phyloP scores from a whole-genome alignment of 805 yeast genomes.

The Ogataea kodamae region DNA sequence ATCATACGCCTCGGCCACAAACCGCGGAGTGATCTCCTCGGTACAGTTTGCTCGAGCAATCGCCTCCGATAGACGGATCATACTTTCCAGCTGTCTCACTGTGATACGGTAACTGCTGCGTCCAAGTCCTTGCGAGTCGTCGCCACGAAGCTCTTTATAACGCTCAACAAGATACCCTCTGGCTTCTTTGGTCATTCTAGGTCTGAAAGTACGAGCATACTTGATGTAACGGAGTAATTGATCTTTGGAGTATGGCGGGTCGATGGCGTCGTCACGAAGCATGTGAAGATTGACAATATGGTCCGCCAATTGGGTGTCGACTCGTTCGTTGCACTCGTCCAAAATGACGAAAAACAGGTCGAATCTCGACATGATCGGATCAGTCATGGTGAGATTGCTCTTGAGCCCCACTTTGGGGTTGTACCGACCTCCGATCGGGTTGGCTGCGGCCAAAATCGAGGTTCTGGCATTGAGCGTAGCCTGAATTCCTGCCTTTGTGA shows the following conservation, averaged over 20 bases:
- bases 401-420: slow-evolving; percentile 81
- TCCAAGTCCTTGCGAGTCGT: slow-evolving; percentile 86
- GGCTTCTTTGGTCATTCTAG: slow-evolving; percentile 78
- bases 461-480: slow-evolving; percentile 97
- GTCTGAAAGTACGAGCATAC: slow-evolving; percentile 91
- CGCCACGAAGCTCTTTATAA: slow-evolving; percentile 81
- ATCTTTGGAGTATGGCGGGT: slow-evolving; percentile 85
- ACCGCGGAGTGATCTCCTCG: slow-evolving; percentile 75
- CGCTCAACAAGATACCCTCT: slow-evolving; percentile 69
- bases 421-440: slow-evolving; percentile 96
- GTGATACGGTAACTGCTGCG: slow-evolving; percentile 90
- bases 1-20: slow-evolving; percentile 92
- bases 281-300: slow-evolving; percentile 93
- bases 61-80: slow-evolving; percentile 92
- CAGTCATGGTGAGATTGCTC: slow-evolving; percentile 90
- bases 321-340: slow-evolving; percentile 89
- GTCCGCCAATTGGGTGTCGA: slow-evolving; percentile 85
- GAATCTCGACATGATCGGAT: slow-evolving; percentile 98
- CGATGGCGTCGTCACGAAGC: slow-evolving; percentile 83
- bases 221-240: slow-evolving; percentile 84
- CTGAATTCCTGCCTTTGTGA: slow-evolving; percentile 98
- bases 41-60: slow-evolving; percentile 96
- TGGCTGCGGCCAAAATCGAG: slow-evolving; percentile 97
- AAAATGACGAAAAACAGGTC: slow-evolving; percentile 91
- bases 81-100: slow-evolving; percentile 91